Evolutionary conservation across 2,329 filamentous ascomycete genomes (phyloP), one percentile per base, ranked within the genome.

Genomic region (Lecanosticta acicola): DNA sequence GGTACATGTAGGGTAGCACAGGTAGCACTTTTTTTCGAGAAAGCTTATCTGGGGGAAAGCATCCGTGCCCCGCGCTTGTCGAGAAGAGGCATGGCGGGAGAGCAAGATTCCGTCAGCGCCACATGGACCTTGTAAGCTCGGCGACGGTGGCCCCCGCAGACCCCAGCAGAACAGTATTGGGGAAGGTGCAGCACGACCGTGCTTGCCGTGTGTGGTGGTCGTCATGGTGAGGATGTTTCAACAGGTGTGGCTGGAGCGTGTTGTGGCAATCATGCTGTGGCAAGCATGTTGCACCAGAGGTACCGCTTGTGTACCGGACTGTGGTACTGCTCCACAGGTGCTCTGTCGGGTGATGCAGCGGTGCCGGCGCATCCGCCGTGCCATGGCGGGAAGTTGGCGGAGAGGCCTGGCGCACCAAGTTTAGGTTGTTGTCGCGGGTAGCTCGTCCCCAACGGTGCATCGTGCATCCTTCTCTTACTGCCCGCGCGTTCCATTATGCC

Each of bases 281-380:
- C n/a, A n/a, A n/a, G n/a, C n/a, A n/a, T n/a, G n/a, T n/a, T n/a
- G n/a, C 40, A 40, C 36, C 41, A 39, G 45, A 42, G 41, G 44
- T 50, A 50, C 37, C 45, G 16, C 29, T 19, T 36, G 42, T 18
- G 45, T 48, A 48, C 36, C 19, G 17, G 20, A 35, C 34, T 45
- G 43, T 52, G 32, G 38, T 26, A 24, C 35, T 36, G 21, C 11
- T 13, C 24, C 20, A 13, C 35, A 43, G 20, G 36, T 33, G 32
- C 19, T 39, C 10, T 21, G 29, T 21, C 16, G n/a, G 2, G 3
- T 24, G 17, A 10, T 11, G 33, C 33, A 37, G 35, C 11, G 26
- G 38, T 45, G 51, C 52, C 52, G 52, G 49, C 42, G 49, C 33
- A 41, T 52, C 52, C 52, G 52, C 52, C 48, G 48, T 50, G 41